Base-by-base conservation (phyloP, 1,139 yeast genomes). In the Eremothecium coryli region DNA sequence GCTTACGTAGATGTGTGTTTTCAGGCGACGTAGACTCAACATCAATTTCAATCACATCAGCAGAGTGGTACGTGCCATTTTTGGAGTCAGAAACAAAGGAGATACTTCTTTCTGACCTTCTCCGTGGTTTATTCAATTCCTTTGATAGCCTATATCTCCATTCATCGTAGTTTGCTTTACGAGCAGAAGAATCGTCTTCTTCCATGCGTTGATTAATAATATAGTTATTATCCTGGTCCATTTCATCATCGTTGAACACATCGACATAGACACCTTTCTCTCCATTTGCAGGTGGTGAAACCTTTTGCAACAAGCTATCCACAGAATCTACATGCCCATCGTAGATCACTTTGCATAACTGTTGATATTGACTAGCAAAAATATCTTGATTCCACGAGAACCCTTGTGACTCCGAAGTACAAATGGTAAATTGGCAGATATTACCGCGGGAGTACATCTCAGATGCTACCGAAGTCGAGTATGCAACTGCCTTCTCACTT, bases 351-450 rank as follows among this genome's bases (percentile, higher is more conserved):
- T 45, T 48, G 37, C 50, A 52, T 41, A 38, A 42, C 30, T 54
- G 59, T 42, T 53, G 55, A 38, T 49, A 52, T 36, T 50, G 54
- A 6, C 55, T 42, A 2, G 54, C 59, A 38, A 54, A 54, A 8
- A 52, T 33, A 29, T 54, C 59, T 32, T 52, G 57, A 33, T 54
- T 54, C 59, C 59, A 54, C 3, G 40, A 35, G 29, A 54, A 54
- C 2, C 59, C 59, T 33, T 54, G 56, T 4, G 54, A 46, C 26
- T 48, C 49, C 2, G 55, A 43, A 10, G 47, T 38, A 2, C 50
- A 38, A n/a, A 52, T 32, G 9, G 49, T 41, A 27, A 38, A 52
- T 24, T 37, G 41, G 23, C 28, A 18, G 23, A 14, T 15, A 18
- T 40, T 38, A 17, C 35, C 34, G 20, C 35, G 26, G 10, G 38